Evolutionary conservation across 164 flowering plant species (phyloP).

Genomic region (Vitis cinerea): DNA sequence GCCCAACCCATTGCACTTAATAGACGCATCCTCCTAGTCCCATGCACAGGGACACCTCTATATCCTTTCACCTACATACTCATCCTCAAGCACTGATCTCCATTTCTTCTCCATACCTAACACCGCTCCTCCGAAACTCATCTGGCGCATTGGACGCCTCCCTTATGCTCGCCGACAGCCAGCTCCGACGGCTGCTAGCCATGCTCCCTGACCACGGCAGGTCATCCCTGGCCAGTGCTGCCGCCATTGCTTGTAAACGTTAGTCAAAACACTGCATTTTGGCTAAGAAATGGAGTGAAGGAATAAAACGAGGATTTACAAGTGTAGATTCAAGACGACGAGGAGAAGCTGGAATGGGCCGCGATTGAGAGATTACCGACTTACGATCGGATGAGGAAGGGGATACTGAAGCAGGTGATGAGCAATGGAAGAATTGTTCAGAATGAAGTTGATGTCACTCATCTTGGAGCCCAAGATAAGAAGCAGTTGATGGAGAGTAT

Average conservation of each 20-base stretch:
- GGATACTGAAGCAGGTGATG: conserved; percentile 27
- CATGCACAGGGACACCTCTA: too few relatives aligned
- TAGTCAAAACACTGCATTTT: neutral
- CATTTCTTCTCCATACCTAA: too few relatives aligned
- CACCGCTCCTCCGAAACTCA: conserved; percentile 32
- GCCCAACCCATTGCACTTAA: too few relatives aligned
- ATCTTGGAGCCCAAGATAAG: conserved; percentile 28
- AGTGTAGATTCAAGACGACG: too few relatives aligned
- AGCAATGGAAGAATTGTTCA: conserved; percentile 26
- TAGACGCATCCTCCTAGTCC: too few relatives aligned
- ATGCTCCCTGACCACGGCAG: conserved; percentile 19
- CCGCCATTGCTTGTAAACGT: conserved; percentile 19
- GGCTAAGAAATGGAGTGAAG: too few relatives aligned
- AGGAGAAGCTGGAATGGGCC: conserved; percentile 20
- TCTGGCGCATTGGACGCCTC: conserved; percentile 36
- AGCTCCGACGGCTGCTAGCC: conserved; percentile 27
- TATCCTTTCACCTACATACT: too few relatives aligned
- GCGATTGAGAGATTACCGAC: too few relatives aligned
- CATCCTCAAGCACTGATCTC: too few relatives aligned
- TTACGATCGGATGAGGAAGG: conserved; percentile 36
- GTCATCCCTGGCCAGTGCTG: conserved; percentile 30
- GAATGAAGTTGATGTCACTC: conserved; percentile 33
- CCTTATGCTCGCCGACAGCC: conserved; percentile 34
- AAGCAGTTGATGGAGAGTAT: conserved; percentile 35
- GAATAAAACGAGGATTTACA: neutral